A percentile compares a stretch with the other conserved stretches of the same genome.
These are phyloP conservation scores for Schizonepeta tenuifolia DNA, from an alignment of 257 asterid species.

Conservation along the genomic window DNA sequence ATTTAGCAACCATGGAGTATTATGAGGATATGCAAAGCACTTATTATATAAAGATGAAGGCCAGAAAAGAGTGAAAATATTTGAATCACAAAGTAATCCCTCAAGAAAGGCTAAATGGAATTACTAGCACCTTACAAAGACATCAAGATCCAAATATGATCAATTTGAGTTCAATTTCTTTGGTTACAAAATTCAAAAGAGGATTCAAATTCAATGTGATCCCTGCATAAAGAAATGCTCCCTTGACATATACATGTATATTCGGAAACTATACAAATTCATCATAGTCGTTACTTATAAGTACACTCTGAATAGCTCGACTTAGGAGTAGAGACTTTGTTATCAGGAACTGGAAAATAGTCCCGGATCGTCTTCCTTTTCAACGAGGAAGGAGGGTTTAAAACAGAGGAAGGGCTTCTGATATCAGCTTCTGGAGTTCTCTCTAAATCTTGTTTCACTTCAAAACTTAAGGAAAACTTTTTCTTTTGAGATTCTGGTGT, in stretches of 20 bases:
- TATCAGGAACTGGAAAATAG: constrained; percentile 63
- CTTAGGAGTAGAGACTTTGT: not conserved
- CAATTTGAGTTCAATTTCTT: not conserved
- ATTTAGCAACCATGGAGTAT: too few species aligned
- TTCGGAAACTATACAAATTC: not conserved
- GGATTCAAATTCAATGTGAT: not conserved
- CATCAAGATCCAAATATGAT: not conserved
- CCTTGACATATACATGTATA: constrained; percentile 1
- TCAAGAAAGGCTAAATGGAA: too few species aligned
- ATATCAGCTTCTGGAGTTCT: constrained; percentile 62
- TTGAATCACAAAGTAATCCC: too few species aligned
- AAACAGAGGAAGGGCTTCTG: constrained; percentile 87
- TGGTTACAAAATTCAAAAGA: constrained; percentile 1
- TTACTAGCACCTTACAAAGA: not conserved
- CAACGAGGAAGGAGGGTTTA: constrained; percentile 82
- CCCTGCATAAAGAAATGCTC: not conserved
- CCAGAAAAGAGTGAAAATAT: too few species aligned
- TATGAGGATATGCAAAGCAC: too few species aligned
- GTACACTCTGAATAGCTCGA: not conserved
- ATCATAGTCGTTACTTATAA: too few species aligned
- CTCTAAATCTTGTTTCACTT: constrained; percentile 44
- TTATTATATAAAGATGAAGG: too few species aligned
- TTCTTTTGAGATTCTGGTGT: constrained; percentile 76
- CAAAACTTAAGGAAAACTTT: constrained; percentile 43
- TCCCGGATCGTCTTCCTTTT: constrained; percentile 85